phyloP scores from a whole-genome alignment of 148 eudicot genomes.

The Silene uniflora region DNA sequence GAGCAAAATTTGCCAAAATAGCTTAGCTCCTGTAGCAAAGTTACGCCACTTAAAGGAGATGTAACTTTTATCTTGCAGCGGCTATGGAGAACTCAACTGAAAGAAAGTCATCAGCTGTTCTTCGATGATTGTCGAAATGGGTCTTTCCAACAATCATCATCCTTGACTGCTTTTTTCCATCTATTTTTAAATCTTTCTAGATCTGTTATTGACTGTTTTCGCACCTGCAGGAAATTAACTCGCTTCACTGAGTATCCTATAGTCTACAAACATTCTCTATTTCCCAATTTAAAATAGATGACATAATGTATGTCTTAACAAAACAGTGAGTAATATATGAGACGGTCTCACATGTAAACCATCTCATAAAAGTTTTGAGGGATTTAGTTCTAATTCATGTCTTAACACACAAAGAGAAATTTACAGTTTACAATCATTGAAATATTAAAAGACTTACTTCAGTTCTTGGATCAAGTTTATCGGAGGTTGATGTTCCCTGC shows the following conservation, averaged over 20 bases:
- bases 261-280: not conserved
- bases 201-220: conserved; percentile 42
- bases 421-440: not conserved
- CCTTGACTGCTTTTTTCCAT: conserved; percentile 53
- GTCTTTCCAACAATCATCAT: conserved; percentile 57
- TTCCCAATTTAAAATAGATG: not conserved
- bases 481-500: conserved; percentile 29
- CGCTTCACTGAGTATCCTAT: not conserved
- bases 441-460: conserved; percentile 27
- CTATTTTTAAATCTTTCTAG: conserved; percentile 48
- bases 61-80: conserved; percentile 6
- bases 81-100: not conserved
- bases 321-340: no score
- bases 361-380: no score
- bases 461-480: conserved; percentile 37
- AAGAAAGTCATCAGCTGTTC: conserved; percentile 11
- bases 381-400: no score
- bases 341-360: no score
- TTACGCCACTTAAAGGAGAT: conserved; percentile 8
- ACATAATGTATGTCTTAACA: not conserved
- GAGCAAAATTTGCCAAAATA: conserved; percentile 10
- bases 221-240: conserved; percentile 47
- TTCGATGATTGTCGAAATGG: conserved; percentile 35
- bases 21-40: conserved; percentile 4
- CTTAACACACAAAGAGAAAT: no score